phyloP scores from a whole-genome alignment of 2,329 filamentous ascomycete species.

The Aspergillus bombycis region DNA sequence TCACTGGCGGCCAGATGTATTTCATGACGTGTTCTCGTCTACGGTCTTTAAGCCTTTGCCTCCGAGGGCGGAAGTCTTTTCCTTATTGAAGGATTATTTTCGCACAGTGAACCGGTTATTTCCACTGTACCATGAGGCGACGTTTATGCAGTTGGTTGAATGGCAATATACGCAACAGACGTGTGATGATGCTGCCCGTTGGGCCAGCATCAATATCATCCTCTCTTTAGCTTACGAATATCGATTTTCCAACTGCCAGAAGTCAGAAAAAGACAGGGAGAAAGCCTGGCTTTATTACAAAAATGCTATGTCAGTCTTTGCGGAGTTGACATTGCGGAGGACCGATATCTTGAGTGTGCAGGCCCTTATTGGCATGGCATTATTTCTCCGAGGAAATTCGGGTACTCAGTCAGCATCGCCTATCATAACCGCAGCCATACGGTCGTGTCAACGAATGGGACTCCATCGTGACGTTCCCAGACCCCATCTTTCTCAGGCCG shows the following conservation, averaged over 20 bases:
- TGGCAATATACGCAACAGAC: conserved; percentile 89
- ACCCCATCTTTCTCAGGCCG: conserved; percentile 84
- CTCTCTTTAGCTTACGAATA: conserved; percentile 86
- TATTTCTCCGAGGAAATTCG: conserved; percentile 92
- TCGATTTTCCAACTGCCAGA: conserved; percentile 87
- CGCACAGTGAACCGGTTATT: conserved; percentile 98
- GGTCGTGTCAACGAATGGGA: conserved; percentile 86
- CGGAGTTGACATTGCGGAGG: conserved; percentile 88
- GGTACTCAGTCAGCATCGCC: conserved; percentile 91
- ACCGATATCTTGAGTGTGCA: conserved; percentile 92
- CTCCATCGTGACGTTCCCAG: conserved; percentile 86
- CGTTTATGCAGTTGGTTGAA: conserved; percentile 94
- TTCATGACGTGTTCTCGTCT: conserved; percentile 83
- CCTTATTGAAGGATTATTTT: conserved; percentile 86
- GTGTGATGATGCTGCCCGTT: conserved; percentile 92
- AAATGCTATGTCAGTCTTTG: conserved; percentile 89
- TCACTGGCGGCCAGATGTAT: conserved; percentile 95
- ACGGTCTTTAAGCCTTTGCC: conserved; percentile 80
- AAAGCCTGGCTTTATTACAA: conserved; percentile 93
- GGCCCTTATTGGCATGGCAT: conserved; percentile 84
- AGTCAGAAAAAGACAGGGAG: conserved; percentile 83
- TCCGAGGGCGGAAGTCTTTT: conserved; percentile 80
- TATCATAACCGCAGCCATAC: conserved; percentile 83
- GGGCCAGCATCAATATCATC: conserved; percentile 90
- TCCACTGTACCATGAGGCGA: conserved; percentile 90